Percentiles rank a stretch among this genome's conserved stretches.
Evolutionary conservation across 345 rosid genomes (phyloP).

Genomic region (Euphorbia peplus): DNA sequence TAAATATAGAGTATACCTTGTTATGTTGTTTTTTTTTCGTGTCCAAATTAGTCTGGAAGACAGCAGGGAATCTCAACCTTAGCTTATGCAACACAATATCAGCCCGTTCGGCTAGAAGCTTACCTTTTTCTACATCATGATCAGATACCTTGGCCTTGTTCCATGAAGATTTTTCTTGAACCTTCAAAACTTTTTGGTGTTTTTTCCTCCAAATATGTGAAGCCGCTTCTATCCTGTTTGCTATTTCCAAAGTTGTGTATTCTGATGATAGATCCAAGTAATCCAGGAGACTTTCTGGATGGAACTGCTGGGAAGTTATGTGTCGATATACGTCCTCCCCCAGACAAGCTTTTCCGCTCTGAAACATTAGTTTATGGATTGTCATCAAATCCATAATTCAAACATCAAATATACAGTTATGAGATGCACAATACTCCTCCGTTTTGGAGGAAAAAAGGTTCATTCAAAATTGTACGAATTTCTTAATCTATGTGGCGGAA

Average conservation of each 20-base stretch:
- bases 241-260: constrained; percentile 17
- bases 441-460: too few species aligned
- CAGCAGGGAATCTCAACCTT: constrained; percentile 26
- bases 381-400: constrained; percentile 3
- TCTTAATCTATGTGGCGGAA: too few species aligned
- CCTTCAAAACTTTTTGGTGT: constrained; percentile 4
- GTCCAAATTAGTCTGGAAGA: constrained; percentile 26
- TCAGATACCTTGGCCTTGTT: constrained; percentile 14
- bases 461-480: too few species aligned
- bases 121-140: constrained; percentile 11
- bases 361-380: constrained; percentile 15
- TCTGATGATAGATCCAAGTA: constrained; percentile 28
- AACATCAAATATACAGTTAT: neutral
- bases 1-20: constrained; percentile 16
- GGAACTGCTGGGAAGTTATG: constrained; percentile 32
- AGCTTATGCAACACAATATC: constrained; percentile 16
- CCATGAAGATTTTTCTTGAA: constrained; percentile 14
- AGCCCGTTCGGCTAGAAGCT: constrained; percentile 25
- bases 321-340: constrained; percentile 33
- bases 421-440: neutral
- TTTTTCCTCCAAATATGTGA: constrained; percentile 21
- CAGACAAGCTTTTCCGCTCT: constrained; percentile 40
- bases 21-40: constrained; percentile 24
- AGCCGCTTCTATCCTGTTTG: constrained; percentile 27
- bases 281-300: constrained; percentile 35